Evolutionary conservation across 495 filamentous ascomycete genomes (phyloP).

Genomic region (Penicillium longicatenatum): DNA sequence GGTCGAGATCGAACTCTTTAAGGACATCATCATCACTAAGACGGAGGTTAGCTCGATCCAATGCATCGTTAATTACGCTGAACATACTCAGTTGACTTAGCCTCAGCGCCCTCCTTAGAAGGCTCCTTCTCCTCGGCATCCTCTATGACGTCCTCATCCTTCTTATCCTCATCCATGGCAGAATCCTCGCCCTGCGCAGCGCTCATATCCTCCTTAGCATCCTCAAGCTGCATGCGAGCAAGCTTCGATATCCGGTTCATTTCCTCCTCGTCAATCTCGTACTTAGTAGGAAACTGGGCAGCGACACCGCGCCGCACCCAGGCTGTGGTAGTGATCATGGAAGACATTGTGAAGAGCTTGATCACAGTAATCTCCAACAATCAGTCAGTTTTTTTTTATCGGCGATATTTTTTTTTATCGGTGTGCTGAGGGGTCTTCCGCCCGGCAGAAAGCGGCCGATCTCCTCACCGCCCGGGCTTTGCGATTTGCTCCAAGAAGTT

Average conservation of each 20-base stretch:
- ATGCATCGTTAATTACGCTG: neutral
- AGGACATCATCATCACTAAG: conserved; percentile 78
- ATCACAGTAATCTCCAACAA: conserved; percentile 14
- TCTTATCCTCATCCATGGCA: conserved; percentile 36
- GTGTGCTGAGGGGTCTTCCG: conserved; percentile 29
- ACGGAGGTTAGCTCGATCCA: neutral
- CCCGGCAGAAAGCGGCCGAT: conserved; percentile 37
- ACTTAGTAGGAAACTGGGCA: conserved; percentile 86
- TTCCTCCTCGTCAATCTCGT: conserved; percentile 90
- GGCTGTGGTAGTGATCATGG: conserved; percentile 88
- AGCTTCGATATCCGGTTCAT: conserved; percentile 87
- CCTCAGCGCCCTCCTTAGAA: conserved; percentile 20
- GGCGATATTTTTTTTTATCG: conserved; percentile 40
- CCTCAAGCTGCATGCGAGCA: conserved; percentile 88
- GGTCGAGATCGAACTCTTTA: conserved; percentile 92
- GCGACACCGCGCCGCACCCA: conserved; percentile 97
- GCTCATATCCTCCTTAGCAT: conserved; percentile 82
- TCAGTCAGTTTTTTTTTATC: conserved; percentile 26
- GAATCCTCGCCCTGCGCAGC: conserved; percentile 53
- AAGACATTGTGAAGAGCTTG: conserved; percentile 53
- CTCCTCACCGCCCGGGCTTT: conserved; percentile 34
- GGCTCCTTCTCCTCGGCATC: conserved; percentile 19
- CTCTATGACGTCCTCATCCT: conserved; percentile 26
- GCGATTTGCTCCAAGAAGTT: conserved; percentile 8
- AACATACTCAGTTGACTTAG: conserved; percentile 26